Conservation (phyloP, 108 stramenopile species). For the Fistulifera pelliculosa region DNA sequence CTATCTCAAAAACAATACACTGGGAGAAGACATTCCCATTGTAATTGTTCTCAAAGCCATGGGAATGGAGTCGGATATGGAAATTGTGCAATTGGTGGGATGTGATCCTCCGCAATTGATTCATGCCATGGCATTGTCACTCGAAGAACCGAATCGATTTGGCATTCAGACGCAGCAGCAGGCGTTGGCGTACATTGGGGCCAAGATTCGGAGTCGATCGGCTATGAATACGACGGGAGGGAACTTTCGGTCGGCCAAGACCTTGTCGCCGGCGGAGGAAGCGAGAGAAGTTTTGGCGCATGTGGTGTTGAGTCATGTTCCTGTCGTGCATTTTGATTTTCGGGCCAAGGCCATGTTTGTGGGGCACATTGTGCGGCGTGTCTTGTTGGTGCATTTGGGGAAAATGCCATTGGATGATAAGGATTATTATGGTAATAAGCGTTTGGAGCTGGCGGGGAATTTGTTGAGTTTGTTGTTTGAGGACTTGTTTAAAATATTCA, state of each 20-base stretch:
- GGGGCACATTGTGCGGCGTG: constrained; percentile 88
- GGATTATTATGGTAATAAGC: constrained; percentile 98
- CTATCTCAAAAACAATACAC: constrained; percentile 93
- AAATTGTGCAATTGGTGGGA: constrained; percentile 94
- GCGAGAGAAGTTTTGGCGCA: constrained; percentile 93
- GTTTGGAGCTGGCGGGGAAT: constrained; percentile 96
- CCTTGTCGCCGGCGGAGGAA: constrained; percentile 81
- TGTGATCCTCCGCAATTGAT: constrained; percentile 78
- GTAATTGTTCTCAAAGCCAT: constrained; percentile 93
- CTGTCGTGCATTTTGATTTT: constrained; percentile 85
- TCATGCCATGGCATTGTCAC: constrained; percentile 77
- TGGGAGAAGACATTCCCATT: constrained; percentile 97
- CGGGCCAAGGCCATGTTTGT: constrained; percentile 89
- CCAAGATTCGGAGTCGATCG: constrained; percentile 80
- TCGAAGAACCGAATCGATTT: constrained; percentile 83
- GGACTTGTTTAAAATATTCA: constrained; percentile 97
- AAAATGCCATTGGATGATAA: constrained; percentile 89
- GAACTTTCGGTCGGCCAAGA: too few species aligned
- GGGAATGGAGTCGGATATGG: constrained; percentile 92
- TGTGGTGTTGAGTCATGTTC: constrained; percentile 94
- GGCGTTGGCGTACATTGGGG: constrained; percentile 87
- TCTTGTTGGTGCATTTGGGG: constrained; percentile 84
- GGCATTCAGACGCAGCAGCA: constrained; percentile 89
- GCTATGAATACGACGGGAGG: too few species aligned
- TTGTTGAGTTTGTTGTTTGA: constrained; percentile 93